These are phyloP conservation scores for Calonectria fujianensis DNA, from an alignment of 2,329 filamentous ascomycete genomes.

Conservation along the genomic window DNA sequence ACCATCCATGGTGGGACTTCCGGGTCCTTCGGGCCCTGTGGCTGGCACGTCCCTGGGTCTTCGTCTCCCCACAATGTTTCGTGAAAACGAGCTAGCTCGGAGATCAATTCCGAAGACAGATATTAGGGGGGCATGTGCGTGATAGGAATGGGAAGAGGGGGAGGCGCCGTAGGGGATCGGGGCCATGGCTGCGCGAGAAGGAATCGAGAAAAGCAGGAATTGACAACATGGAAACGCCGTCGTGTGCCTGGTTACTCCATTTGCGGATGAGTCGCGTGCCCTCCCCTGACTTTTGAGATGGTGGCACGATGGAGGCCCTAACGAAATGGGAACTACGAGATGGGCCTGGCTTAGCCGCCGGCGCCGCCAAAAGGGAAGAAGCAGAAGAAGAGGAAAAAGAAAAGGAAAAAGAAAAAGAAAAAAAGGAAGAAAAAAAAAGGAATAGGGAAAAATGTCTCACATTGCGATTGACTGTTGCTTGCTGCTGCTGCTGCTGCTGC, in stretches of 20 bases:
- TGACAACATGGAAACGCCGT: neutral
- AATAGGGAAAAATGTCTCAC: constrained; percentile 7
- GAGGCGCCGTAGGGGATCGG: neutral
- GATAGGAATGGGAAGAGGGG: neutral
- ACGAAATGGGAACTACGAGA: neutral
- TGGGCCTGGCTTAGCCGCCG: neutral
- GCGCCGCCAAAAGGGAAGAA: neutral
- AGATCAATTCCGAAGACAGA: neutral
- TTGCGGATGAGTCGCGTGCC: constrained; percentile 9
- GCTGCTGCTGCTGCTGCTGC: too few relatives aligned
- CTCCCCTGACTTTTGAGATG: neutral
- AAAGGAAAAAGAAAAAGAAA: neutral
- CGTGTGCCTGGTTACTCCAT: neutral
- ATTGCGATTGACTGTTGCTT: neutral
- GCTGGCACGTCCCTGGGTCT: neutral
- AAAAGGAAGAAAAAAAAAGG: too few relatives aligned
- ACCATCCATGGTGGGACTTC: constrained; percentile 16
- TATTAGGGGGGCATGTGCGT: neutral
- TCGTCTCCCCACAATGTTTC: constrained; percentile 26
- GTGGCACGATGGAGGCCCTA: neutral
- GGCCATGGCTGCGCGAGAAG: neutral
- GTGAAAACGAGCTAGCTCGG: constrained; percentile 21
- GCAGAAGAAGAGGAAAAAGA: too few relatives aligned
- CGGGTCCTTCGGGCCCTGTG: constrained; percentile 13
- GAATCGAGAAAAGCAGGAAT: neutral